Evolutionary conservation across 2,329 filamentous ascomycete species (phyloP), one percentile per base, ranked within the genome.

Genomic region (Setomelanomma holmii): DNA sequence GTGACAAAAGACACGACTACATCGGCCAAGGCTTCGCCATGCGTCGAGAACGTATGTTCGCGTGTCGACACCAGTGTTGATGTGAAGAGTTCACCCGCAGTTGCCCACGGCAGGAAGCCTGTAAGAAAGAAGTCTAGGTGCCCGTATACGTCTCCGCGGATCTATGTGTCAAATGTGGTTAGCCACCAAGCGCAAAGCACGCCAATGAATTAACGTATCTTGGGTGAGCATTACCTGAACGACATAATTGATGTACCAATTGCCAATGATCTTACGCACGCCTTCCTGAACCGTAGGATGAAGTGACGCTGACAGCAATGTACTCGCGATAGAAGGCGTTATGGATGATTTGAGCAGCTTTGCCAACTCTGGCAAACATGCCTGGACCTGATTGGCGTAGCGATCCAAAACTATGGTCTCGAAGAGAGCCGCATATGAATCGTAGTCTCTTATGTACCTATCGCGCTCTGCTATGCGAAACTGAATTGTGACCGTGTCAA

Each of bases 391-490:
- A 51, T 81, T 81, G 36, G 77, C 58, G 53, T 82, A 82, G 20
- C 79, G 73, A 34, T 79, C 77, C 17, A 82, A 70, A 6, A 80
- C 74, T 14, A 82, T 75, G 0, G 75, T 81, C 50, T 81, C 79
- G 51, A 79, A 81, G 1, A 81, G 64, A 4, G 72, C 75, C 36
- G 75, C 76, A 48, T 75, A 81, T 24, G 74, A 73, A 5, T 75
- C 70, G 54, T 79, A 81, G 22, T 76, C 73, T 16, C 53, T 53
- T 16, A 64, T 36, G 40, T 70, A 70, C 2, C 42, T 19, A 6
- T 38, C 23, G 35, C 62, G 53, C 14, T 49, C 48, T 4, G 51
- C 53, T 14, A 68, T 39, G 30, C 56, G 24, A 22, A 71, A 55
- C 11, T 41, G 39, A 60, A 75, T 72, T 0, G 53, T 46, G 6